phyloP scores from a whole-genome alignment of 2,329 filamentous ascomycete genomes.

The Plectosphaerella plurivora region DNA sequence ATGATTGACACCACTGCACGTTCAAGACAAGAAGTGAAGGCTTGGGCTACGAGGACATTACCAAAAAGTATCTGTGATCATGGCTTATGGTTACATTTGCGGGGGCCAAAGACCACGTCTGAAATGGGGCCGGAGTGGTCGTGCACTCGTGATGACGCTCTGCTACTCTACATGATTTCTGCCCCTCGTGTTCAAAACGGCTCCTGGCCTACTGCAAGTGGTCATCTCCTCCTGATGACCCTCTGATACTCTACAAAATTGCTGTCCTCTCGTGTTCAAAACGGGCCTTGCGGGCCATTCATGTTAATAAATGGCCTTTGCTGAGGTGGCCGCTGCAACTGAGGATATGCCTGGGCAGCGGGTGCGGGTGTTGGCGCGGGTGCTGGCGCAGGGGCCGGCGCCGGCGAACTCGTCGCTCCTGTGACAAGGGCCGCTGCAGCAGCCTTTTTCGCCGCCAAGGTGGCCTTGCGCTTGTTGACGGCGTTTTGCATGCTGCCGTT shows the following conservation, averaged over 20 bases:
- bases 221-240: neutral
- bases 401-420: neutral
- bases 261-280: neutral
- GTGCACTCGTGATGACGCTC: neutral
- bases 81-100: too few species aligned
- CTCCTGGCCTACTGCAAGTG: too few species aligned
- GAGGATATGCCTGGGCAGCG: slow-evolving; percentile 5
- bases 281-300: neutral
- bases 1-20: neutral
- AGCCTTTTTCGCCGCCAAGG: slow-evolving; percentile 54
- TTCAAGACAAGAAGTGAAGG: too few species aligned
- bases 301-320: slow-evolving; percentile 4
- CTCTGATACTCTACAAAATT: too few species aligned
- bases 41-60: too few species aligned
- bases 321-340: slow-evolving; percentile 5
- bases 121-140: too few species aligned
- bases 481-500: slow-evolving; percentile 56
- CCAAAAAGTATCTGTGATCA: too few species aligned
- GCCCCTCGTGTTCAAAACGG: too few species aligned
- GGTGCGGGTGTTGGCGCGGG: neutral
- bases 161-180: neutral
- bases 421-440: slow-evolving; percentile 31
- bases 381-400: neutral
- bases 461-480: slow-evolving; percentile 57
- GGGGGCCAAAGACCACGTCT: too few species aligned